Base-by-base conservation (phyloP, 139 green algal genomes). In the Chlamydomonas schloesseri region DNA sequence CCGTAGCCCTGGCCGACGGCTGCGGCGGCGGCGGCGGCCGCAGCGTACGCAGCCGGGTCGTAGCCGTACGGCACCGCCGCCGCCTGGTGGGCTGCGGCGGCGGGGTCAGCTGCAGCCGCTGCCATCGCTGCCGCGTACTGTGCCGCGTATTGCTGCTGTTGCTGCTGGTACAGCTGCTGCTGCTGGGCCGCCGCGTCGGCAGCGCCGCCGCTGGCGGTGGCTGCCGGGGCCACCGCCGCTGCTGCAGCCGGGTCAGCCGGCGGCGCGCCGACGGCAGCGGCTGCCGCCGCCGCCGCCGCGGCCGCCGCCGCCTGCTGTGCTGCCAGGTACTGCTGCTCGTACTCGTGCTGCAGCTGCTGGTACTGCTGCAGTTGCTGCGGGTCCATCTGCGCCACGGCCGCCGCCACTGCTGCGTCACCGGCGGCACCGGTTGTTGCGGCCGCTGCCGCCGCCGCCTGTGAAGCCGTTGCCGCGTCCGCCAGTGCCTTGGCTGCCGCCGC, bases 141-240 rank as follows among this genome's bases (percentile, higher is more conserved):
- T 3, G 78, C 78, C 1, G 65, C 65, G 47, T 85, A 77, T 33
- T 85, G 78, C 64, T 84, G 79, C 26, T 84, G 62, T n/a, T 73
- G 46, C 64, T 84, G 64, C 67, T 70, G 79, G 14, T 77, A 47
- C 34, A 53, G 60, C 20, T 65, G 60, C 11, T 26, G 34, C 42
- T 85, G 47, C 26, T 26, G 60, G 1, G 46, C 46, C 33, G 57
- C 31, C 64, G 58, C 62, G 64, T 31, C 13, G 28, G 21, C 29
- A 10, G 64, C 15, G 3, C 15, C 29, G n/a, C 31, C 1, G 75
- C 73, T 3, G 14, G 21, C 36, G 36, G 29, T 37, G 33, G 34
- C 36, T 3, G 0, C 26, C 24, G 26, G 0, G 0, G 42, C 14
- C 15, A 36, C 37, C 24, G 24, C 60, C 29, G 60, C 76, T 1